A percentile compares a stretch with the other conserved stretches of the same genome.
Conservation (phyloP, 768 basidiomycete species). For the Lactarius evosmus region DNA sequence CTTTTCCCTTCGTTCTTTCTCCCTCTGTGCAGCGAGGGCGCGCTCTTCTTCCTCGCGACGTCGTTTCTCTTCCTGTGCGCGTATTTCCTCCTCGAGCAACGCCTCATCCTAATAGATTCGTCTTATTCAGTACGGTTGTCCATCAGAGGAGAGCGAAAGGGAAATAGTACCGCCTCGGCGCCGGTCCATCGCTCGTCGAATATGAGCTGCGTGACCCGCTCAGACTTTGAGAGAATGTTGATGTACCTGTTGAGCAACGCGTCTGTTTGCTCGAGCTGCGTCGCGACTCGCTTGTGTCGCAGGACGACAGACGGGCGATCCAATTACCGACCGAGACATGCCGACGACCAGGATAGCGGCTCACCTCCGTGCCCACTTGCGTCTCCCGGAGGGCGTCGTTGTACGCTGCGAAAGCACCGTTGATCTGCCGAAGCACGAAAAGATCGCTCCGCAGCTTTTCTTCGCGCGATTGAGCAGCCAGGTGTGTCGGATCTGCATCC, state of each 20-base stretch:
- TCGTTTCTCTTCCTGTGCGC: conserved; percentile 40
- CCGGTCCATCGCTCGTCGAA: conserved; percentile 78
- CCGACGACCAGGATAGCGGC: conserved; percentile 25
- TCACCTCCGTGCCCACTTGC: conserved; percentile 67
- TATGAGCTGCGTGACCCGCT: conserved; percentile 61
- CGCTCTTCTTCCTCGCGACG: conserved; percentile 38
- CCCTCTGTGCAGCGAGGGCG: conserved; percentile 33
- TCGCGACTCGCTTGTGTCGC: conserved; percentile 50
- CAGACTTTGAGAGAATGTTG: conserved; percentile 63
- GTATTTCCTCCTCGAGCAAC: conserved; percentile 44
- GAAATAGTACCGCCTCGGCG: conserved; percentile 56
- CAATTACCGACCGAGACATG: background rate
- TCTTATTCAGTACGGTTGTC: conserved; percentile 3
- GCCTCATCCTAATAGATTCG: conserved; percentile 53
- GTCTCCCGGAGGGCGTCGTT: conserved; percentile 64
- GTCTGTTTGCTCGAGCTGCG: conserved; percentile 68
- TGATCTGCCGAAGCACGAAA: conserved; percentile 69
- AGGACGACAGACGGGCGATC: background rate
- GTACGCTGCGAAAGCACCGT: conserved; percentile 63
- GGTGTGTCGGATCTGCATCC: conserved; percentile 24
- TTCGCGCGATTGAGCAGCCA: conserved; percentile 47
- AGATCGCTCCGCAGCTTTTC: conserved; percentile 75
- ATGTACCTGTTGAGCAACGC: conserved; percentile 74
- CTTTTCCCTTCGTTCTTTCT: conserved; percentile 48
- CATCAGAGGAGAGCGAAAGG: background rate